phyloP scores from a whole-genome alignment of 805 yeast genomes.

The Wickerhamiella parazyma region DNA sequence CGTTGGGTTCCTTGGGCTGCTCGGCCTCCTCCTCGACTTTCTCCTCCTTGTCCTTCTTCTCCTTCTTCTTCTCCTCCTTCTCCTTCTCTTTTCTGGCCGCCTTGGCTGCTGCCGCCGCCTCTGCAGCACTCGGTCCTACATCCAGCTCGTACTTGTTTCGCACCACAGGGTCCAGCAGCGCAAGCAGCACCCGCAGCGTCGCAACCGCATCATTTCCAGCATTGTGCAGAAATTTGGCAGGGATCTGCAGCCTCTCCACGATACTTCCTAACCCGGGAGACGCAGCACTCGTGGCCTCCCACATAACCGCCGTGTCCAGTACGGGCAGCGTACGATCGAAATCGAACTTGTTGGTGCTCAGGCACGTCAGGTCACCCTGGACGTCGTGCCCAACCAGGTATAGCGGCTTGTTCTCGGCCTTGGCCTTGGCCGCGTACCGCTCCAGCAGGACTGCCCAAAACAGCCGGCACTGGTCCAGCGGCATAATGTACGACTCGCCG shows the following conservation, averaged over 20 bases:
- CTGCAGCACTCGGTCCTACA: constrained; percentile 7
- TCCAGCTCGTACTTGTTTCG: constrained; percentile 6
- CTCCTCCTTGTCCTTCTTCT: neutral
- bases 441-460: neutral
- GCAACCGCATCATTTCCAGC: constrained; percentile 62
- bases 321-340: constrained; percentile 35
- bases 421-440: constrained; percentile 8
- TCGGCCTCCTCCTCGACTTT: too few relatives aligned
- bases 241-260: constrained; percentile 35
- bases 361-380: constrained; percentile 41
- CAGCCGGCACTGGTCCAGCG: neutral
- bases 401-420: constrained; percentile 16
- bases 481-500: neutral
- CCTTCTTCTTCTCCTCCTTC: neutral
- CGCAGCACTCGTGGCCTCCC: constrained; percentile 15
- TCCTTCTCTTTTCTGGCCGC: neutral
- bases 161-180: constrained; percentile 35
- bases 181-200: constrained; percentile 40
- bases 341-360: constrained; percentile 23
- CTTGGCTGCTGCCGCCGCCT: neutral
- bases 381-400: constrained; percentile 48
- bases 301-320: constrained; percentile 39
- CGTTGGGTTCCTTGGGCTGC: too few relatives aligned
- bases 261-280: constrained; percentile 32
- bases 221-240: constrained; percentile 49